Evolutionary conservation across 164 flowering plant genomes (phyloP).

Genomic region (Magnolia sinica): DNA sequence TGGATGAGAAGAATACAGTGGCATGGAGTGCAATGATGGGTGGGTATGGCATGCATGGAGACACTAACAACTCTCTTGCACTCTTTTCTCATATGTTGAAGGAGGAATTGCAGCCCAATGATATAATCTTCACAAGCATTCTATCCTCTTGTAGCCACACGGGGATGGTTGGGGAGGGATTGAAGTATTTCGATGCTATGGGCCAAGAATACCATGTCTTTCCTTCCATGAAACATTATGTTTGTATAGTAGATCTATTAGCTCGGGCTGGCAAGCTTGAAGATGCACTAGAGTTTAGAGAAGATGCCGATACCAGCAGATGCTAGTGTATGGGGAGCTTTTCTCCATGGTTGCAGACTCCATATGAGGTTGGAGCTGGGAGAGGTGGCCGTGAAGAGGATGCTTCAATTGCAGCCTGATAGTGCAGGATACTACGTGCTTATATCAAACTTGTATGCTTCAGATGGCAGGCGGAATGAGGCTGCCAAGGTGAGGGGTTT

Average conservation of each 20-base stretch:
- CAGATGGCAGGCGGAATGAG: constrained; percentile 54
- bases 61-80: constrained; percentile 37
- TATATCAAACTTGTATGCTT: constrained; percentile 53
- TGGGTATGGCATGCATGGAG: constrained; percentile 73
- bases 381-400: constrained; percentile 45
- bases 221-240: constrained; percentile 71
- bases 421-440: constrained; percentile 58
- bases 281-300: constrained; percentile 56
- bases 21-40: constrained; percentile 76
- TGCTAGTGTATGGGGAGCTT: constrained; percentile 51
- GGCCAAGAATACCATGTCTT: constrained; percentile 36
- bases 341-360: constrained; percentile 70
- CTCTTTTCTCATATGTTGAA: constrained; percentile 51
- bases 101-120: constrained; percentile 51
- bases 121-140: constrained; percentile 52
- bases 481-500: constrained; percentile 46
- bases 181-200: constrained; percentile 51
- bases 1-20: constrained; percentile 45
- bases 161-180: constrained; percentile 68
- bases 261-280: constrained; percentile 67
- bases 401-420: constrained; percentile 56
- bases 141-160: constrained; percentile 71
- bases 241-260: constrained; percentile 74
- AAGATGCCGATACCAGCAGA: constrained; percentile 57
- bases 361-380: constrained; percentile 64